Evolutionary conservation across 179 eudicot species (phyloP), one percentile per base, ranked within the genome.

Genomic region (Actinidia arguta): DNA sequence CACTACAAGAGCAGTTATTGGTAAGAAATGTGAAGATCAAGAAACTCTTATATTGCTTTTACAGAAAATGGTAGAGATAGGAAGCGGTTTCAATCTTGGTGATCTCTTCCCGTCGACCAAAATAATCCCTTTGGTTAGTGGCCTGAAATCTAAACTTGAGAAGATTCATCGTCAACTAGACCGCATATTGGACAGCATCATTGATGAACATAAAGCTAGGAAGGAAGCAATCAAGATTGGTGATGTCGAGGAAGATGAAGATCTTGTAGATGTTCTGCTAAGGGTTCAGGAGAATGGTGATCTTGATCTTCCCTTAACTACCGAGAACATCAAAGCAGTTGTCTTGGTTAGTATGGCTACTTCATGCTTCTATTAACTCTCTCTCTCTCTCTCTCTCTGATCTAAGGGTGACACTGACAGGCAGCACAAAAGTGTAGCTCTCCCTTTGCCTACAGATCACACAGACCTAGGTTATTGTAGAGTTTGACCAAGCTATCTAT

Each of bases 251-350:
- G 13, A 54, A 17, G 22, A 17, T 31, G 76, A 82, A 52, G 80
- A 76, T 54, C 54, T 82, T 5, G 63, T 82, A 46, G 81, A 82
- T 46, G 77, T 69, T 31, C 67, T 82, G 25, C 22, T 82, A 24
- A 69, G 85, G 9, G 11, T 68, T 68, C 81, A 82, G 75, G 17
- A 77, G 27, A 47, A 58, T 54, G 55, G 61, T 20, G 76, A 82
- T 27, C 73, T 75, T 27, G 62, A 81, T 12, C 10, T 50, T 46
- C 51, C 51, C 4, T 27, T 74, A 50, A 73, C 73, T 0, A 42
- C 46, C 6, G 63, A 81, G 47, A 62, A 81, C 31, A 50, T 74
- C 72, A 74, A 81, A 64, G 79, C 79, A 7, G 63, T 63, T 14
- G 17, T 81, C 31, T 13, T 31, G 48, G 83, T 81, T 44, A 31